Evolutionary conservation across 768 basidiomycete genomes (phyloP).

Genomic region (Psilocybe cyanescens): DNA sequence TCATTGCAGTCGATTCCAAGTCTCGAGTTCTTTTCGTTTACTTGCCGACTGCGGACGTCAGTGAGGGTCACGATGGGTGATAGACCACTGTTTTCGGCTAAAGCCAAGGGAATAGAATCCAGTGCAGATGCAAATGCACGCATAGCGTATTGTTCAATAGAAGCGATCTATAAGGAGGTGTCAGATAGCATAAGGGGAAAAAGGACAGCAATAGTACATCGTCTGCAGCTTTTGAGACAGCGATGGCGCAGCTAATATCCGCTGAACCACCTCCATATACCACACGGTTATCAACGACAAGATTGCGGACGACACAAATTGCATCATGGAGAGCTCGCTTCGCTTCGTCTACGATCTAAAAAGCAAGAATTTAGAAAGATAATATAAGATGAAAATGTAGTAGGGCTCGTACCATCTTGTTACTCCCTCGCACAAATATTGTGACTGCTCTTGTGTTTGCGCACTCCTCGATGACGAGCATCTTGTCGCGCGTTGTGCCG

Average conservation of each 20-base stretch:
- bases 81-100: constrained; percentile 97
- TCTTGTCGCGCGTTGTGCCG: constrained; percentile 98
- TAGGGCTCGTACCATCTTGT: constrained; percentile 84
- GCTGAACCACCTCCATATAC: constrained; percentile 99
- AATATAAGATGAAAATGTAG: not conserved
- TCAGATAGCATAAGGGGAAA: not conserved
- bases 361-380: not conserved
- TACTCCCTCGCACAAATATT: constrained; percentile 95
- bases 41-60: constrained; percentile 92
- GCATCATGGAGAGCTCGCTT: constrained; percentile 98
- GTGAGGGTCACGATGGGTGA: constrained; percentile 97
- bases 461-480: constrained; percentile 99
- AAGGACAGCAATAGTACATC: constrained; percentile 52
- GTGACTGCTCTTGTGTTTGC: constrained; percentile 97
- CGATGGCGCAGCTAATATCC: constrained; percentile 93
- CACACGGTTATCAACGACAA: constrained; percentile 93
- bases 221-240: constrained; percentile 93
- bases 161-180: constrained; percentile 66
- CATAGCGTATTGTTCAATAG: constrained; percentile 99
- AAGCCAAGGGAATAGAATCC: constrained; percentile 92
- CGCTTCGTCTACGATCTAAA: constrained; percentile 96
- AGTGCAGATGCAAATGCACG: constrained; percentile 96
- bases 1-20: constrained; percentile 95
- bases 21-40: constrained; percentile 80
- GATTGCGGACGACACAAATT: constrained; percentile 94